Conservation (phyloP, 164 flowering plant species). For the Paratinospora sagittata region DNA sequence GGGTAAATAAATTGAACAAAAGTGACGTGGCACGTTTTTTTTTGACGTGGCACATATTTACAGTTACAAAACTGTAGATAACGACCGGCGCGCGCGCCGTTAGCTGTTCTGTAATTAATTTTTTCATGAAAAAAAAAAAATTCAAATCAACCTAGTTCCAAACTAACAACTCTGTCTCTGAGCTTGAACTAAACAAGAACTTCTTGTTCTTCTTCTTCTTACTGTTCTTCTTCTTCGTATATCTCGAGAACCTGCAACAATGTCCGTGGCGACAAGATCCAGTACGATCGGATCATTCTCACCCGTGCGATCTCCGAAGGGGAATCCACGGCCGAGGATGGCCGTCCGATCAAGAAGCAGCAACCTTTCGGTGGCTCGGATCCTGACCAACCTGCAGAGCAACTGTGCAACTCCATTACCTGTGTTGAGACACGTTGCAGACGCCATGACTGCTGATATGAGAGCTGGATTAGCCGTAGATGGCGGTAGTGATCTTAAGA, state of each 20-base stretch:
- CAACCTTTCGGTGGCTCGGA: slow-evolving; percentile 30
- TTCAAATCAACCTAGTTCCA: too few species aligned
- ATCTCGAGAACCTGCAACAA: slow-evolving; percentile 23
- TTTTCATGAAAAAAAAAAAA: not conserved
- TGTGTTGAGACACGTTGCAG: slow-evolving; percentile 64
- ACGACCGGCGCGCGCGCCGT: not conserved
- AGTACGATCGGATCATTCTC: slow-evolving; percentile 32
- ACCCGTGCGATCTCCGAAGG: slow-evolving; percentile 22
- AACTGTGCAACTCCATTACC: slow-evolving; percentile 75
- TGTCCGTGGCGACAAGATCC: slow-evolving; percentile 32
- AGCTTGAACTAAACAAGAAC: not conserved
- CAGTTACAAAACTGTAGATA: too few species aligned
- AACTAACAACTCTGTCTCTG: not conserved
- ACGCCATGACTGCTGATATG: slow-evolving; percentile 73
- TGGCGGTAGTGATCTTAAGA: slow-evolving; percentile 73
- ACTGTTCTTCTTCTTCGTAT: slow-evolving; percentile 9
- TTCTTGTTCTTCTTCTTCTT: not conserved
- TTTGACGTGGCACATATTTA: too few species aligned
- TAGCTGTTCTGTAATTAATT: not conserved
- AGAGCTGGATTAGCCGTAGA: slow-evolving; percentile 70
- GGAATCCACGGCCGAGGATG: slow-evolving; percentile 29
- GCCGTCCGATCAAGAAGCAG: slow-evolving; percentile 36
- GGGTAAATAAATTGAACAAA: not conserved
- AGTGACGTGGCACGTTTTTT: not conserved
- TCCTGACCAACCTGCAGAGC: slow-evolving; percentile 48